Conservation (phyloP, 2,329 filamentous ascomycete species). For the Bipolaris zeicola region DNA sequence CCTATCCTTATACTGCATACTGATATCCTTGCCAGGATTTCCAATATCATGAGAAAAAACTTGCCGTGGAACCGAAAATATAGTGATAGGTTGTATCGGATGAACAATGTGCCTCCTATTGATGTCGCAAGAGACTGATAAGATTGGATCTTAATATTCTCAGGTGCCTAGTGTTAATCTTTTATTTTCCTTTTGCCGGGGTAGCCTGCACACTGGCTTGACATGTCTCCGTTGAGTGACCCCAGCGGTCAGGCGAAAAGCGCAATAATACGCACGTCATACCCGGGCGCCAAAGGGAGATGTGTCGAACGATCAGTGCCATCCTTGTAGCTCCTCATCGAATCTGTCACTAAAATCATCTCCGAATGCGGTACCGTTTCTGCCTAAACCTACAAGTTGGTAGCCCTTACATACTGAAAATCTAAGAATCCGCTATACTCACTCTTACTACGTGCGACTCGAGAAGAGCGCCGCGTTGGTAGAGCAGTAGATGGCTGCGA, state of each 20-base stretch:
- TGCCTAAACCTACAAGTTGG: constrained; percentile 7
- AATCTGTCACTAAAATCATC: constrained; percentile 13
- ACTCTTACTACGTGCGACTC: constrained; percentile 15
- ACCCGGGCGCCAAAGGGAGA: neutral
- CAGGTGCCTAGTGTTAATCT: neutral
- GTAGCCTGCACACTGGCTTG: too few relatives aligned
- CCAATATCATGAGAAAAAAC: too few relatives aligned
- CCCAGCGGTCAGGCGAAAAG: too few relatives aligned
- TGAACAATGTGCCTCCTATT: too few relatives aligned
- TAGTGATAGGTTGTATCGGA: too few relatives aligned
- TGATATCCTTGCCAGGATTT: too few relatives aligned
- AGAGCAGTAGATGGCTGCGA: neutral
- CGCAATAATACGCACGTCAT: neutral
- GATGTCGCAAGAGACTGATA: too few relatives aligned
- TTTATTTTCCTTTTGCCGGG: neutral
- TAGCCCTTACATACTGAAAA: neutral
- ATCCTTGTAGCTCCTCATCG: constrained; percentile 9
- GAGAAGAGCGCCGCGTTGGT: constrained; percentile 4
- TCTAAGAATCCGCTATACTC: neutral
- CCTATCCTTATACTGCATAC: too few relatives aligned
- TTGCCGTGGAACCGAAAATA: too few relatives aligned
- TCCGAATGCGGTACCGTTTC: constrained; percentile 6
- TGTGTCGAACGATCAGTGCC: neutral
- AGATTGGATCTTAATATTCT: neutral
- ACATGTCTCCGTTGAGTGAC: neutral